phyloP scores from a whole-genome alignment of 2,329 filamentous ascomycete species.

The Orbilia brochopaga region DNA sequence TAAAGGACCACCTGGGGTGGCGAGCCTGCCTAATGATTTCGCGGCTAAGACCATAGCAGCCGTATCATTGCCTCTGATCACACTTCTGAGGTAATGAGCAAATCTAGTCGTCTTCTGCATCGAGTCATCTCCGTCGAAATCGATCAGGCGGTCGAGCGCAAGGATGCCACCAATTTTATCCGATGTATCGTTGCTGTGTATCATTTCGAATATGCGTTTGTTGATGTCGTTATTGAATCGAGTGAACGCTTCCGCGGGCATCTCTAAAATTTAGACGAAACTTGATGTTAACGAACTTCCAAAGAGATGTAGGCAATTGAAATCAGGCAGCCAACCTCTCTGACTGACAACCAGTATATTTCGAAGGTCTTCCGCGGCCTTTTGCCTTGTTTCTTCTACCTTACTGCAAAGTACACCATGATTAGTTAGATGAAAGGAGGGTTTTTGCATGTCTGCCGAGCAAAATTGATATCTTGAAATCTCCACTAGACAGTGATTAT shows the following conservation, averaged over 20 bases:
- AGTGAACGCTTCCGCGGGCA: constrained; percentile 78
- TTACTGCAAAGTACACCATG: constrained; percentile 53
- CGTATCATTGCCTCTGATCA: constrained; percentile 88
- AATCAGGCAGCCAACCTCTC: constrained; percentile 59
- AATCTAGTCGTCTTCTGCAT: constrained; percentile 94
- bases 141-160: constrained; percentile 88
- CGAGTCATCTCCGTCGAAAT: constrained; percentile 93
- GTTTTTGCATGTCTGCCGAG: too few relatives aligned
- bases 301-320: too few relatives aligned
- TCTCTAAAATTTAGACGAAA: constrained; percentile 64
- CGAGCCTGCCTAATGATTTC: constrained; percentile 84
- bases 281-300: too few relatives aligned
- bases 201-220: constrained; percentile 71
- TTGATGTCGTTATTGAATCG: constrained; percentile 72
- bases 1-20: constrained; percentile 87
- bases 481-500: neutral
- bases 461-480: too few relatives aligned
- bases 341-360: constrained; percentile 60
- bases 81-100: constrained; percentile 83
- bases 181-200: constrained; percentile 82
- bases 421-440: neutral
- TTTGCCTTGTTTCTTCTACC: constrained; percentile 60
- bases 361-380: constrained; percentile 60
- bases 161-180: constrained; percentile 92
- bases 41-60: constrained; percentile 89